These are phyloP conservation scores for Trichoderma semiorbis DNA, from an alignment of 2,329 filamentous ascomycete genomes.

Conservation along the genomic window DNA sequence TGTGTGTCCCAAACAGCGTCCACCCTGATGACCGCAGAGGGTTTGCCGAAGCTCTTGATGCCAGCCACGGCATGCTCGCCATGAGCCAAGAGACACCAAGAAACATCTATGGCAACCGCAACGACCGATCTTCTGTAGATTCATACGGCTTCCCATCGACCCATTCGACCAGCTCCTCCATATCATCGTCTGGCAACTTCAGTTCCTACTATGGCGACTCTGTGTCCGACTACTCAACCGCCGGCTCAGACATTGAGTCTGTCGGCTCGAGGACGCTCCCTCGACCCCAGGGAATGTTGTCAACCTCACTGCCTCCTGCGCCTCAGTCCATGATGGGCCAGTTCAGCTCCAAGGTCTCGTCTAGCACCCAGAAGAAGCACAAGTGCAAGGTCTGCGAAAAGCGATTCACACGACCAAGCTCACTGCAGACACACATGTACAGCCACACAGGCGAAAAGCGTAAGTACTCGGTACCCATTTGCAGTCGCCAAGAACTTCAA, in stretches of 20 bases:
- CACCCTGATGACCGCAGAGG: slow-evolving; percentile 58
- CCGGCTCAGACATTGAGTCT: slow-evolving; percentile 79
- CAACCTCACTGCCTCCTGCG: slow-evolving; percentile 68
- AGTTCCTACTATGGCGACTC: slow-evolving; percentile 82
- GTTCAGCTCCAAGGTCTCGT: slow-evolving; percentile 94
- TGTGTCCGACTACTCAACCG: slow-evolving; percentile 90
- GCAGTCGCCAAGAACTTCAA: not conserved
- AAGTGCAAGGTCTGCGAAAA: slow-evolving; percentile 99
- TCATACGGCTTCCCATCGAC: slow-evolving; percentile 88
- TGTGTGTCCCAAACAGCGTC: slow-evolving; percentile 28
- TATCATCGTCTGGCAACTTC: slow-evolving; percentile 82
- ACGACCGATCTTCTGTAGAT: slow-evolving; percentile 70
- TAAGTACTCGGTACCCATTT: slow-evolving; percentile 50
- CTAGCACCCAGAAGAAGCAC: slow-evolving; percentile 97
- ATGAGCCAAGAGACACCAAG: slow-evolving; percentile 93
- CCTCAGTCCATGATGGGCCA: slow-evolving; percentile 98
- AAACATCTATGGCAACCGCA: slow-evolving; percentile 75
- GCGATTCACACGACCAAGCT: slow-evolving; percentile 91
- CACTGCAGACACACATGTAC: slow-evolving; percentile 96
- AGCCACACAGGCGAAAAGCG: slow-evolving; percentile 98
- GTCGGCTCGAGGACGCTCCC: slow-evolving; percentile 79
- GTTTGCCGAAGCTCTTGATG: slow-evolving; percentile 87
- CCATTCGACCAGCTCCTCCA: slow-evolving; percentile 83
- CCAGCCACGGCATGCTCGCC: slow-evolving; percentile 89
- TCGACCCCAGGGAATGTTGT: slow-evolving; percentile 63